Evolutionary conservation across 441 rosid species (phyloP), one percentile per base, ranked within the genome.

Genomic region (Adansonia rubrostipa): DNA sequence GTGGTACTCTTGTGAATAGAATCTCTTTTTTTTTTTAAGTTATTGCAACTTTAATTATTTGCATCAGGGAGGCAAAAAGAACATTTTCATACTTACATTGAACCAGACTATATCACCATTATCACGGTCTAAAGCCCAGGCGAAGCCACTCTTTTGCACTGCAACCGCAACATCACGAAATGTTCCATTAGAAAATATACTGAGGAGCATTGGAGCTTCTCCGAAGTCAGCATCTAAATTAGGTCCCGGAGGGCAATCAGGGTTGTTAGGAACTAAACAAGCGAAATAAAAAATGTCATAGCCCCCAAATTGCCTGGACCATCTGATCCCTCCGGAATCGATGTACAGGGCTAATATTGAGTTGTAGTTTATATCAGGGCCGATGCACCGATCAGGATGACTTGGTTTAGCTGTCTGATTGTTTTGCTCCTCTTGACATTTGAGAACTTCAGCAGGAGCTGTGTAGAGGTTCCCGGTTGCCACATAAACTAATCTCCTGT

Each of bases 401-500:
- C 47, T 74, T 8, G 90, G 89, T 19, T 45, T 74, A 20, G 28
- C 61, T 17, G 88, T 86, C 78, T 80, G 78, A 79, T 87, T 89
- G 60, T 80, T 87, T 65, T 83, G 83, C 19, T 17, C 22, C 69
- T 81, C 84, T 65, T 84, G 89, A 75, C 92, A 89, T 28, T 71
- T 20, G 6, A 79, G 73, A 14, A 84, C 82, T 3, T 58, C 81
- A 5, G 47, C 78, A 9, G 92, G 88, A 5, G 82, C 90, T 3
- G 84, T 76, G 62, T 86, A 86, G 66, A 89, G 79, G 70, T 89
- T 82, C 36, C 90, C 87, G 0, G 89, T 86, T 63, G 83, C 89
- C 2, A 84, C 82, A 48, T 82, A 89, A 77, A 89, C 85, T 0
- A 68, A 80, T 56, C 83, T 76, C 75, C 92, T 78, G n/a, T 0